Evolutionary conservation across 2,329 filamentous ascomycete genomes (phyloP).

Genomic region (Phaeomoniella chlamydospora): DNA sequence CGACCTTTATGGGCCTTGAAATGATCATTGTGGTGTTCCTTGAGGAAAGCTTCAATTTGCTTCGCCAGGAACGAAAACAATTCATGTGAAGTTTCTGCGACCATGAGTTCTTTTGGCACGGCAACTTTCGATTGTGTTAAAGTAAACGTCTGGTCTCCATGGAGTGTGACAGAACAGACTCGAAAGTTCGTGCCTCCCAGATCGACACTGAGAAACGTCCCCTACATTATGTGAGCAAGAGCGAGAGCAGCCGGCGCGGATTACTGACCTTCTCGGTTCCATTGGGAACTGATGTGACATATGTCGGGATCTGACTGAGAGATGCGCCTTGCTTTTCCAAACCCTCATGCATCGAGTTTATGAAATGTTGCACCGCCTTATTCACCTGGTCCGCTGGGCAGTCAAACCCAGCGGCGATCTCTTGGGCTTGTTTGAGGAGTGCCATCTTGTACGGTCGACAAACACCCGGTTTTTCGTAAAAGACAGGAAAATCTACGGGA

Average conservation of each 20-base stretch:
- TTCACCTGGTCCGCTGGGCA: slow-evolving; percentile 67
- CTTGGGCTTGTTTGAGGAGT: slow-evolving; percentile 56
- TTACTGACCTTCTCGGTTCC: slow-evolving; percentile 78
- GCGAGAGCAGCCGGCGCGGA: slow-evolving; percentile 2
- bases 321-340: slow-evolving; percentile 63
- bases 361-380: slow-evolving; percentile 69
- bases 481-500: slow-evolving; percentile 8
- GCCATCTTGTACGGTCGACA: slow-evolving; percentile 12
- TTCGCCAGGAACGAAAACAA: slow-evolving; percentile 87
- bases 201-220: slow-evolving; percentile 89
- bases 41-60: slow-evolving; percentile 80
- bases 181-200: slow-evolving; percentile 98
- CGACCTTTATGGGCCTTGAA: slow-evolving; percentile 58
- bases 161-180: slow-evolving; percentile 86
- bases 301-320: slow-evolving; percentile 91
- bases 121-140: slow-evolving; percentile 85
- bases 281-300: slow-evolving; percentile 90
- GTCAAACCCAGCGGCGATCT: slow-evolving; percentile 73
- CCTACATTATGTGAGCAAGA: slow-evolving; percentile 36
- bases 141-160: slow-evolving; percentile 90
- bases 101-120: slow-evolving; percentile 83
- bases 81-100: slow-evolving; percentile 69
- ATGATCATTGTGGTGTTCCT: slow-evolving; percentile 75
- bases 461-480: slow-evolving; percentile 9
- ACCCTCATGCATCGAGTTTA: slow-evolving; percentile 77